Evolutionary conservation across 768 basidiomycete species (phyloP), one percentile per base, ranked within the genome.

Genomic region (Rhodocollybia butyracea): DNA sequence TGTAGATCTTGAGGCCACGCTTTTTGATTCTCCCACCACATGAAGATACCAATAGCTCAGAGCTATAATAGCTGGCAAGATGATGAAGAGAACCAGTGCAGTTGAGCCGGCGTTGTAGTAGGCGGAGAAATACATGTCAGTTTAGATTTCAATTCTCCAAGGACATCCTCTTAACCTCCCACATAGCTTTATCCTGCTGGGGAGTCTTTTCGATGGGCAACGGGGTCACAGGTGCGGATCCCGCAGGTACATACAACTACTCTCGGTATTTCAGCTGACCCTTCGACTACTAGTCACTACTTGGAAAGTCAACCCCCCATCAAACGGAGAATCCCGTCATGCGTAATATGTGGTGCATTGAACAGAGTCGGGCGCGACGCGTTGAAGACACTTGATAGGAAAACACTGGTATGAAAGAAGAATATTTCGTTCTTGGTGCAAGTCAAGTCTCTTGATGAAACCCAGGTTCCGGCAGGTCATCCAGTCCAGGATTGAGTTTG

Each of bases 271-370:
- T 72, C 77, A 2, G 92, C 93, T 0, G 91, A 86, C 30, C 89
- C 86, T 22, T 89, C 93, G 2, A 86, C 75, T 55, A 98, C n/a
- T n/a, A n/a, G n/a, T n/a, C n/a, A n/a, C n/a, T 80, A 2, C 84
- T 79, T 24, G 87, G 81, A 63, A 96, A 91, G 73, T 98, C 88
- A 57, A 94, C 84, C 84, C 48, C 84, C 88, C 87, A 98, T 92
- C 76, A 99, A 99, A 13, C 97, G 91, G 38, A 97, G 83, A 62
- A 99, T 96, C 97, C 98, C 98, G 70, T 99, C 97, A 68, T 98
- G 94, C 3, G 95, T 78, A 19, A 88, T 84, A 50, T 91, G 81
- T 0, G 94, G 95, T 12, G 89, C 76, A 69, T 99, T 95, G 68
- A 76, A 89, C 12, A 89, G 86, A 7, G 84, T 96, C 97, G 98